A percentile compares a stretch with the other conserved stretches of the same genome.
These are phyloP conservation scores for Fusarium newnesense DNA, from an alignment of 2,329 filamentous ascomycete genomes.

Conservation along the genomic window DNA sequence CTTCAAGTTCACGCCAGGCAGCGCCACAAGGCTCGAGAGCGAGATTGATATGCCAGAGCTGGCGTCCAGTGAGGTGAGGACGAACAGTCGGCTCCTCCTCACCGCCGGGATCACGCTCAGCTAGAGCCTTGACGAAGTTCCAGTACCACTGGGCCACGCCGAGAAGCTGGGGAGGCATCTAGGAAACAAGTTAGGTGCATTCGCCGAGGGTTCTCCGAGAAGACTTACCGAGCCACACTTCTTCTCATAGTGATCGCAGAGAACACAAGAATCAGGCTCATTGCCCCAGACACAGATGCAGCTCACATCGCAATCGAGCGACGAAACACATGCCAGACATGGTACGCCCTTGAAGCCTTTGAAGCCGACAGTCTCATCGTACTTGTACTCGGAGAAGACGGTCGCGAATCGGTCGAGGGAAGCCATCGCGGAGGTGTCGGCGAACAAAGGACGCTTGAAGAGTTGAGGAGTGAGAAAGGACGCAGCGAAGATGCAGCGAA, in stretches of 20 bases:
- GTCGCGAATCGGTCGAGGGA: rapidly evolving
- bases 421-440: rapidly evolving
- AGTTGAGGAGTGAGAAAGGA: neutral
- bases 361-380: neutral
- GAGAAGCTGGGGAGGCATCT: neutral
- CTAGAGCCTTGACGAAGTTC: neutral
- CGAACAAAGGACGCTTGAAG: rapidly evolving
- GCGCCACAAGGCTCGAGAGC: rapidly evolving
- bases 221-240: neutral
- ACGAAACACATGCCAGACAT: rapidly evolving
- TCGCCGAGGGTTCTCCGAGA: no score
- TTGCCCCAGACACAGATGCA: neutral
- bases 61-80: neutral
- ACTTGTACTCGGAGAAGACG: neutral
- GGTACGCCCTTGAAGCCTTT: rapidly evolving
- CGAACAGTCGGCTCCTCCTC: no score
- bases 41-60: rapidly evolving
- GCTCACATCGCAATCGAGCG: rapidly evolving
- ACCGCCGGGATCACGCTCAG: rapidly evolving
- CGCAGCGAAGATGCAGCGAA: no score
- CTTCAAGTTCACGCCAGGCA: neutral
- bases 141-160: neutral
- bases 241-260: rapidly evolving
- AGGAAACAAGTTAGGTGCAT: rapidly evolving
- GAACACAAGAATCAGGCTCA: neutral